Evolutionary conservation across 2,329 filamentous ascomycete species (phyloP).

Genomic region (Aaosphaeria arxii): DNA sequence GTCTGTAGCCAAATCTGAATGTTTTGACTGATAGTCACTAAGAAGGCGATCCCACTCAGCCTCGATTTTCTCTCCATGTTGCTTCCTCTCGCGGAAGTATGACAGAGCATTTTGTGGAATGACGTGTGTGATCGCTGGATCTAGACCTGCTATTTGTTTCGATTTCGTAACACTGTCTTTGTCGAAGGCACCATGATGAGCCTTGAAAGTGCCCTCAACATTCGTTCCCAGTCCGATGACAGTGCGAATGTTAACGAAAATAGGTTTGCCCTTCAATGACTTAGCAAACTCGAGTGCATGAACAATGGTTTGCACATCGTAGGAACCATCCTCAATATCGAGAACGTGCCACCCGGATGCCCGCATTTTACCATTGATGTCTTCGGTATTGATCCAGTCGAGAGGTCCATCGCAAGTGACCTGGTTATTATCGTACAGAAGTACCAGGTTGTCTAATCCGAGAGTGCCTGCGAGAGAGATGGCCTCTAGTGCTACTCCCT

Average conservation of each 20-base stretch:
- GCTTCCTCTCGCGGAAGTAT: background rate
- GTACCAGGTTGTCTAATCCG: slow-evolving; percentile 49
- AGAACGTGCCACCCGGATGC: background rate
- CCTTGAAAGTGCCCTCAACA: background rate
- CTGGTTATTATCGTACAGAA: background rate
- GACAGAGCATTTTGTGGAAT: background rate
- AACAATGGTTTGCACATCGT: background rate
- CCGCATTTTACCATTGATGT: background rate
- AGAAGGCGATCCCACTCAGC: background rate
- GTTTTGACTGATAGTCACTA: background rate
- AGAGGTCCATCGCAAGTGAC: background rate
- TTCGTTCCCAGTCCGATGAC: background rate
- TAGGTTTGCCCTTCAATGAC: background rate
- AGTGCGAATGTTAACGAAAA: slow-evolving; percentile 1
- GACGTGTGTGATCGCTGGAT: background rate
- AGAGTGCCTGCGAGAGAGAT: slow-evolving; percentile 54
- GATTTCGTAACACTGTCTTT: background rate
- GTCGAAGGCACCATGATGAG: background rate
- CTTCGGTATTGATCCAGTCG: background rate
- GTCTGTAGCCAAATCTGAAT: background rate
- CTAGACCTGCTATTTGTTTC: background rate
- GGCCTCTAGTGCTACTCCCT: slow-evolving; percentile 55
- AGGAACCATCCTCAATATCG: background rate
- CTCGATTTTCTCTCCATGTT: background rate
- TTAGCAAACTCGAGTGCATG: background rate